phyloP scores from a whole-genome alignment of 1,284 basidiomycete species.

The Trichosporon asahii region DNA sequence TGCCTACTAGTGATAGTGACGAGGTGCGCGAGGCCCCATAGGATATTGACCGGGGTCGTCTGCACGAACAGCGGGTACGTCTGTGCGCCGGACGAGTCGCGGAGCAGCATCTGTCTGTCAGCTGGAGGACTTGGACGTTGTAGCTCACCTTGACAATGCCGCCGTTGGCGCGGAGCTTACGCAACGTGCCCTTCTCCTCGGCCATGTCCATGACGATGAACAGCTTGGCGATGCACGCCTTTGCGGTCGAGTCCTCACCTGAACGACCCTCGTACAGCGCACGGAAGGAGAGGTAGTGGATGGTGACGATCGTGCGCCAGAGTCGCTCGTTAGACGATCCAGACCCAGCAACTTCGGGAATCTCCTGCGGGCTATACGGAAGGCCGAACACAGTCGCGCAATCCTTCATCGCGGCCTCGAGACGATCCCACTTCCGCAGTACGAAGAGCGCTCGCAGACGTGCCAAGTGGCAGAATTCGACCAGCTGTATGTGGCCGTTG shows the following conservation, averaged over 20 bases:
- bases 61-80: conserved; percentile 30
- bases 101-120: conserved; percentile 17
- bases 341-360: neutral
- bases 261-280: conserved; percentile 37
- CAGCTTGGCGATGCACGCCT: conserved; percentile 26
- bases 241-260: conserved; percentile 31
- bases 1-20: conserved; percentile 32
- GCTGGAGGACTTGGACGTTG: neutral
- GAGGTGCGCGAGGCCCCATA: conserved; percentile 37
- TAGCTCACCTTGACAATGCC: conserved; percentile 32
- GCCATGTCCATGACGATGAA: conserved; percentile 38
- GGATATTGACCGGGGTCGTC: conserved; percentile 39
- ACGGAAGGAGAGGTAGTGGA: conserved; percentile 35
- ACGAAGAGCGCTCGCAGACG: conserved; percentile 30
- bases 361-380: neutral
- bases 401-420: conserved; percentile 24
- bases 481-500: conserved; percentile 26
- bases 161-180: conserved; percentile 25
- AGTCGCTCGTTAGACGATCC: neutral
- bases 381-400: conserved; percentile 17
- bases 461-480: conserved; percentile 30
- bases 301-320: neutral
- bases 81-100: neutral
- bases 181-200: conserved; percentile 25
- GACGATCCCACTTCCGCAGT: conserved; percentile 39